These are phyloP conservation scores for Xylariaceae sp. DNA, from an alignment of 2,329 filamentous ascomycete genomes.

Conservation along the genomic window DNA sequence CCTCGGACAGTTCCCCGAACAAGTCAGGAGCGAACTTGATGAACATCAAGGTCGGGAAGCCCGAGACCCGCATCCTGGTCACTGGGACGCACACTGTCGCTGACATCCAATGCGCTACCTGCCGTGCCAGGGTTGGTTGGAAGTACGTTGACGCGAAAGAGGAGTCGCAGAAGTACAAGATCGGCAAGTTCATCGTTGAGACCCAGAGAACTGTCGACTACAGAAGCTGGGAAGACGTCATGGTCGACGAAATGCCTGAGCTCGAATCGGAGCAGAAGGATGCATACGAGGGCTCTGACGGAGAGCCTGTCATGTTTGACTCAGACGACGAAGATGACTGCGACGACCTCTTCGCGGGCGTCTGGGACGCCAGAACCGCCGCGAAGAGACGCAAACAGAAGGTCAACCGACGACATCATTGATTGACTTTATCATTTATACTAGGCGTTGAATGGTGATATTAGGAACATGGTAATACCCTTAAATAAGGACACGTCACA, in stretches of 20 bases:
- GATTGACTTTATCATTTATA: constrained; percentile 8
- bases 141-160: constrained; percentile 72
- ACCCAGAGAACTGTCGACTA: constrained; percentile 61
- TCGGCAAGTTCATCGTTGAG: constrained; percentile 73
- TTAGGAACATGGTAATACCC: too few species aligned
- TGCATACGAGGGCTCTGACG: constrained; percentile 16
- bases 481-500: background rate
- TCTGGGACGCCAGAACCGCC: constrained; percentile 63
- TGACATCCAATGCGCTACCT: constrained; percentile 65
- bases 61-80: constrained; percentile 63
- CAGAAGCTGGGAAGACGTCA: constrained; percentile 60
- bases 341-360: constrained; percentile 68
- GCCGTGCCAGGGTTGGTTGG: constrained; percentile 67
- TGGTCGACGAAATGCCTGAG: constrained; percentile 32
- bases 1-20: constrained; percentile 35
- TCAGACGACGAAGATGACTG: constrained; percentile 72
- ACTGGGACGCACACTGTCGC: constrained; percentile 70
- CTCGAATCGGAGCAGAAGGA: constrained; percentile 32
- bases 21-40: constrained; percentile 45
- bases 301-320: constrained; percentile 60
- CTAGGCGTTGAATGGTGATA: background rate
- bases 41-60: constrained; percentile 62
- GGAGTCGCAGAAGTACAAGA: constrained; percentile 67
- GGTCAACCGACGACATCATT: constrained; percentile 34
- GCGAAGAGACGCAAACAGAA: constrained; percentile 54